Evolutionary conservation across 2,329 filamentous ascomycete genomes (phyloP).

Genomic region (Apiospora aurea): DNA sequence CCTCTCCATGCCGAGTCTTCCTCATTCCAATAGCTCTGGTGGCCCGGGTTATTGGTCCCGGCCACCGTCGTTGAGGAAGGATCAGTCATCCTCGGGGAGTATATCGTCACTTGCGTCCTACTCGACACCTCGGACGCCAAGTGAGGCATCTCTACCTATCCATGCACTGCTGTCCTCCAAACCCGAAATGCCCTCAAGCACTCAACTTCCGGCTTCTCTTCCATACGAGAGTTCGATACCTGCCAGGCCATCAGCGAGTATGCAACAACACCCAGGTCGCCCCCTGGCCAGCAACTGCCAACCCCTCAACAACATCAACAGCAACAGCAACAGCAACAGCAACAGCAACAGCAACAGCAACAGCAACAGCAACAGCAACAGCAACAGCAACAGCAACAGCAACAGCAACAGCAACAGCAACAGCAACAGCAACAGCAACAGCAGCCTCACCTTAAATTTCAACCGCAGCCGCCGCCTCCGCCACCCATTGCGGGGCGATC

Average conservation of each 20-base stretch:
- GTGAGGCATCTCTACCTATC: slow-evolving; percentile 61
- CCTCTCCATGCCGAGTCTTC: slow-evolving; percentile 32
- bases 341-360: too few relatives aligned
- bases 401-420: background rate
- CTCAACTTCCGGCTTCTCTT: background rate
- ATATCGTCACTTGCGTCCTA: slow-evolving; percentile 50
- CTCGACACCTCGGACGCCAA: slow-evolving; percentile 51
- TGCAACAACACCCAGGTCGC: slow-evolving; percentile 25
- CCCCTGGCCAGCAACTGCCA: slow-evolving; percentile 22
- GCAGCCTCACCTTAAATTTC: too few relatives aligned
- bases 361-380: background rate
- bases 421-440: background rate
- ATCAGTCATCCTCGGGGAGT: slow-evolving; percentile 54
- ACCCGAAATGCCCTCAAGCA: slow-evolving; percentile 30
- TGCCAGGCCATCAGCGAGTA: slow-evolving; percentile 8
- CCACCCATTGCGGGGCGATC: background rate
- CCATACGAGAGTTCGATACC: slow-evolving; percentile 5
- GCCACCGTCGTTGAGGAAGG: slow-evolving; percentile 52
- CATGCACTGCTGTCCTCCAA: slow-evolving; percentile 59
- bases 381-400: background rate
- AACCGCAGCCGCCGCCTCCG: background rate
- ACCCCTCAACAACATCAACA: background rate
- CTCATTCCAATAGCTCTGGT: slow-evolving; percentile 31
- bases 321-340: background rate
- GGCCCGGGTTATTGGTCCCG: slow-evolving; percentile 40